Evolutionary conservation across 805 yeast genomes (phyloP), one percentile per base, ranked within the genome.

Genomic region (Cyberlindnera petersonii): DNA sequence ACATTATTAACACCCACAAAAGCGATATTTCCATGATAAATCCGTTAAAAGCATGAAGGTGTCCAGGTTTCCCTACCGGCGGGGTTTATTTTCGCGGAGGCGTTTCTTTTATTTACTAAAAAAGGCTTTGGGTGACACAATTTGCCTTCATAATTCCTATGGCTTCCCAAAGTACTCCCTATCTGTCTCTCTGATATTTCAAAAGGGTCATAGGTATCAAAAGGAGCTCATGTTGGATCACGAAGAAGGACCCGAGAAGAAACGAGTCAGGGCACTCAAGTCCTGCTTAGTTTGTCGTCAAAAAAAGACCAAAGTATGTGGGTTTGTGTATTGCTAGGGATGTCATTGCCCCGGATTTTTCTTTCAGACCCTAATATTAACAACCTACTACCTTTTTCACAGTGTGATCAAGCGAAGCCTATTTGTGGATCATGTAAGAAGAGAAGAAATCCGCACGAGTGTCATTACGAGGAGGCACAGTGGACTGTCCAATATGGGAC

Each of bases 381-480:
- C 42, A 33, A 22, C 6, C 23, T 6, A 7, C n/a, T n/a, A 11
- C 17, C 27, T 7, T 22, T 22, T 8, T 17, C 10, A n/a, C 29
- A 46, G 46, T 56, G 60, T 31, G 59, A 56, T 32, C 49, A 53
- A 28, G 28, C 17, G 0, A 53, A 48, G 33, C 60, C 60, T 1
- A 42, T 38, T 1, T 56, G 60, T 31, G 49, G 52, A 0, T 33
- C 45, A 2, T 56, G 60, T 23, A 27, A 33, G 24, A 47, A 39
- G 24, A 40, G 48, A 11, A 51, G 43, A 7, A 42, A 42, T 27
- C 30, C 50, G 0, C 31, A 34, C 24, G 27, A 17, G 15, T 55
- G 60, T 32, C 41, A 36, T 8, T 55, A 55, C 26, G 53, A 44
- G 13, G 50, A 48, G n/a, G 37, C 52, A 6, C 42, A 40, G 4